Conservation (phyloP, 441 rosid genomes). For the Isatis lusitanica region DNA sequence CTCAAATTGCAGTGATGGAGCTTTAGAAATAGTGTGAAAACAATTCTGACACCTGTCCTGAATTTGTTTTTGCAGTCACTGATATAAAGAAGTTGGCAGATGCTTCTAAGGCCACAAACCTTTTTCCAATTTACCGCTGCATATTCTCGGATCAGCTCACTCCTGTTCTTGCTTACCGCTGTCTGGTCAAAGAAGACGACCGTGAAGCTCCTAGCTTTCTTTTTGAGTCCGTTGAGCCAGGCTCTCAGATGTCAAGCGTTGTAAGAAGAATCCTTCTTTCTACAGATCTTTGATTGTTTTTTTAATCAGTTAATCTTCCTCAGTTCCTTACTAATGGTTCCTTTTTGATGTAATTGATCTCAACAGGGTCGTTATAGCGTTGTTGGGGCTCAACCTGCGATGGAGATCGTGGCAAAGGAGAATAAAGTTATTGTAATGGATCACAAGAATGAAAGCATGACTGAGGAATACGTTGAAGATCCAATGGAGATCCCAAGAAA, state of each 20-base stretch:
- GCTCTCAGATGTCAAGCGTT: conserved; percentile 52
- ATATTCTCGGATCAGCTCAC: conserved; percentile 92
- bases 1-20: neutral
- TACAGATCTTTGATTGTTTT: neutral
- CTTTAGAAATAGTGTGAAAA: neutral
- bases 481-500: conserved; percentile 73
- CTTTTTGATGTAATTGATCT: conserved; percentile 23
- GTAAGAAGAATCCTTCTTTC: conserved; percentile 42
- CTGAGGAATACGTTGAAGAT: conserved; percentile 69
- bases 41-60: conserved; percentile 8
- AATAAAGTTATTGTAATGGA: conserved; percentile 75
- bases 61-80: conserved; percentile 37
- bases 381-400: conserved; percentile 79
- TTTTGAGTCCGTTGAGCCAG: conserved; percentile 81
- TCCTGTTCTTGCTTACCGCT: conserved; percentile 83
- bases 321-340: neutral
- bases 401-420: conserved; percentile 83
- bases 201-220: conserved; percentile 90
- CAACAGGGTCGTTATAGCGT: conserved; percentile 75
- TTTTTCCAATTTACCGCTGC: conserved; percentile 67
- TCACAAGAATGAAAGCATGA: conserved; percentile 54
- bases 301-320: neutral
- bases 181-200: conserved; percentile 88
- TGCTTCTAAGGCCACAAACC: conserved; percentile 63
- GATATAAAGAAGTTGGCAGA: conserved; percentile 49